Base-by-base conservation (phyloP, 164 flowering plant genomes). In the Vitis amurensis region DNA sequence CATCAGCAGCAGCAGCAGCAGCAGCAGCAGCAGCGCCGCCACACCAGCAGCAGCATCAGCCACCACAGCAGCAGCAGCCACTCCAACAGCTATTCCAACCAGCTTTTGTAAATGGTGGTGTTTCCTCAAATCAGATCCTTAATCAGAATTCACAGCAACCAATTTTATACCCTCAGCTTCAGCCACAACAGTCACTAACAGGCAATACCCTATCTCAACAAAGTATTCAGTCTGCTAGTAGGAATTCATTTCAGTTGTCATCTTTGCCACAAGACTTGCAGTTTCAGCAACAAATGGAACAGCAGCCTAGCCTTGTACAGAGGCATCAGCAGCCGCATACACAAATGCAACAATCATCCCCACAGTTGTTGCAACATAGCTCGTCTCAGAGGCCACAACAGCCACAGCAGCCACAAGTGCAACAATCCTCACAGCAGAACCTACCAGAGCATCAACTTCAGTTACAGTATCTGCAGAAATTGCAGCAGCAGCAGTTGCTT, bases 391-490 rank as follows among this genome's bases (percentile, higher is more conserved):
- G 79, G 65, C 62, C 78, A 19, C 84, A 78, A 48, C 27, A 23
- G 1, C 27, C 27, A 23, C 80, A 71, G 59, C 81, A 72, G 55
- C 79, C 82, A 29, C 81, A 78, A 63, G 64, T 65, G 55, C 86
- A 75, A 59, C 85, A 79, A 47, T n/a, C 70, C 29, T 51, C 77
- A 61, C 86, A 77, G 27, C 80, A 77, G 37, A 64, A 70, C 66
- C 76, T 80, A 29, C 67, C 88, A 2, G 89, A 88, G 37, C 89
- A 86, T 61, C 93, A 92, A 64, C 81, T 89, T 68, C 98, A 91
- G 52, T 71, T 89, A 31, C 96, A 90, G 71, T 60, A 88, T 66
- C 75, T 89, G 64, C 97, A 94, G 78, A 90, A 88, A 74, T 77
- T 86, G 61, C 94, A 92, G 77, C 91, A 87, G 69, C 93, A 83